phyloP scores from a whole-genome alignment of 108 stramenopile genomes.

The Skeletonema menzelii region DNA sequence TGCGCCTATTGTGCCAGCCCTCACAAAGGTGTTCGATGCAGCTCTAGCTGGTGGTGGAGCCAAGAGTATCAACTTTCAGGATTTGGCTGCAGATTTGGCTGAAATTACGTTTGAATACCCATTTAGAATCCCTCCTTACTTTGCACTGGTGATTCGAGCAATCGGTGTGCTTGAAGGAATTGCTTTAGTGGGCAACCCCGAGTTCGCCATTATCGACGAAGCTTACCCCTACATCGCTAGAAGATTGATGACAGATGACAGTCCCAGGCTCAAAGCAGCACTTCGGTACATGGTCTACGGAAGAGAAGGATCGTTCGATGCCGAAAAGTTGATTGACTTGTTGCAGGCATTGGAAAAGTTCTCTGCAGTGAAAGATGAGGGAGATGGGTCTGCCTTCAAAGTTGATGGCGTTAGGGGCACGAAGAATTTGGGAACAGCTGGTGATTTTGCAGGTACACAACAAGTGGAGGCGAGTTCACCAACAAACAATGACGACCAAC shows the following conservation, averaged over 20 bases:
- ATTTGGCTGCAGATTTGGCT: conserved; percentile 90
- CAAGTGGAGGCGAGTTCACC: conserved; percentile 54
- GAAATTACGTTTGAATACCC: conserved; percentile 90
- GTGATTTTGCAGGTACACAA: conserved; percentile 75
- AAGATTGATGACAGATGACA: conserved; percentile 88
- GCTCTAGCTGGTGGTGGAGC: conserved; percentile 96
- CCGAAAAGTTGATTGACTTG: conserved; percentile 91
- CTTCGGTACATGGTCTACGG: conserved; percentile 96
- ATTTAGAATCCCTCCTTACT: conserved; percentile 85
- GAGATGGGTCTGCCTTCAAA: conserved; percentile 85
- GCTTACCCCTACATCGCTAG: conserved; percentile 94
- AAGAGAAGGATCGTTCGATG: conserved; percentile 85
- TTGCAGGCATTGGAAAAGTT: conserved; percentile 90
- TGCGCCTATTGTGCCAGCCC: conserved; percentile 88
- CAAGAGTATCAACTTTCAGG: conserved; percentile 95
- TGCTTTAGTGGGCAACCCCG: conserved; percentile 92
- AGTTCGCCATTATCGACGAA: conserved; percentile 94
- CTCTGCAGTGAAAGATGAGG: conserved; percentile 76
- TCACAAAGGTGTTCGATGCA: conserved; percentile 93
- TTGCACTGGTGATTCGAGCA: conserved; percentile 93
- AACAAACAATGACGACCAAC: background rate
- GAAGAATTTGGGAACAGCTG: conserved; percentile 69
- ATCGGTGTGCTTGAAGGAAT: conserved; percentile 94
- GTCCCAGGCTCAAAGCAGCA: conserved; percentile 81
- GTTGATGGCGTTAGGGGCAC: conserved; percentile 79